phyloP scores from a whole-genome alignment of 805 yeast species.

The Wickerhamomyces subpelliculosus region DNA sequence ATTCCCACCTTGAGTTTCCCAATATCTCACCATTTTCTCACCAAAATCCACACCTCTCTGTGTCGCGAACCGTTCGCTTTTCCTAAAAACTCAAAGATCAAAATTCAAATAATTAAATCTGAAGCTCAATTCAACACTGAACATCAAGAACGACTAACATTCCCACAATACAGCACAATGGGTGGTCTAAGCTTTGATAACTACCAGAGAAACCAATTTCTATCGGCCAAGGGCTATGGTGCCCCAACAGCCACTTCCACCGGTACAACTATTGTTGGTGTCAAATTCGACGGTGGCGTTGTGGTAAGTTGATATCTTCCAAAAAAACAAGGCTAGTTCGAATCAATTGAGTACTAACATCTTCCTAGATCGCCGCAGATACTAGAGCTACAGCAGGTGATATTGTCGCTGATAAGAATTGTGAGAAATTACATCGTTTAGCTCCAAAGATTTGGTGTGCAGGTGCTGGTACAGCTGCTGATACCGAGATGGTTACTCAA shows the following conservation, averaged over 20 bases:
- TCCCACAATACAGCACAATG: conserved; percentile 35
- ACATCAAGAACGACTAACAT: not conserved
- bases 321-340: not conserved
- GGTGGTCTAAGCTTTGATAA: conserved; percentile 91
- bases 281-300: conserved; percentile 88
- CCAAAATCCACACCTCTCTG: too few species aligned
- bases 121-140: not conserved
- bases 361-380: conserved; percentile 80
- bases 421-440: conserved; percentile 87
- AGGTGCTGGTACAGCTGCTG: conserved; percentile 99
- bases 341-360: not conserved
- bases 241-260: conserved; percentile 91
- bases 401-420: conserved; percentile 96
- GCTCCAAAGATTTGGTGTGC: conserved; percentile 98
- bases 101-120: not conserved
- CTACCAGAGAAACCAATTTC: conserved; percentile 77
- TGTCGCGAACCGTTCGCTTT: too few species aligned
- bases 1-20: too few species aligned
- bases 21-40: too few species aligned
- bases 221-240: conserved; percentile 66
- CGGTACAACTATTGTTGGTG: conserved; percentile 99
- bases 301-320: conserved; percentile 32
- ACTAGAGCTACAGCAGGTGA: conserved; percentile 97
- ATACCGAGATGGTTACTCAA: conserved; percentile 96
- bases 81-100: not conserved